These are phyloP conservation scores for Aspergillus arachidicola DNA, from an alignment of 2,329 filamentous ascomycete genomes.

Conservation along the genomic window DNA sequence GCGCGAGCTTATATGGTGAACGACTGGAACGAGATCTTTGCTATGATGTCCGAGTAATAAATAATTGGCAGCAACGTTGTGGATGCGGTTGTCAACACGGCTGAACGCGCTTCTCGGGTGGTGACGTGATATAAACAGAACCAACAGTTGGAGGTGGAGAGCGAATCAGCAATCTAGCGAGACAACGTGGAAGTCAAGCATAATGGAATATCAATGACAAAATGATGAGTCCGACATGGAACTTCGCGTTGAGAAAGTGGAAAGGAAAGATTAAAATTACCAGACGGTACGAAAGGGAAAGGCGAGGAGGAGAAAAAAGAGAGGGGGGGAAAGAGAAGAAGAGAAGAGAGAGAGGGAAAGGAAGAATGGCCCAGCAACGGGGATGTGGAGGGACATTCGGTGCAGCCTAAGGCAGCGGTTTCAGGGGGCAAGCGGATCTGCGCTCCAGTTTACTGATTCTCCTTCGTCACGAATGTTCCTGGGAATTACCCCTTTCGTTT, in stretches of 20 bases:
- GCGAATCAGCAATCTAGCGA: conserved; percentile 5
- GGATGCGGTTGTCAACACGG: neutral
- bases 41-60: neutral
- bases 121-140: conserved; percentile 26
- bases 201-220: conserved; percentile 10
- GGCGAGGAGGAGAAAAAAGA: neutral
- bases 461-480: conserved; percentile 4
- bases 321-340: neutral
- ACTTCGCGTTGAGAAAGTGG: conserved; percentile 3
- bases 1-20: conserved; percentile 2
- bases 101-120: conserved; percentile 10
- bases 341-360: conserved; percentile 7
- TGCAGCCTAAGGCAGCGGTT: conserved; percentile 13
- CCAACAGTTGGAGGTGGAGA: conserved; percentile 10
- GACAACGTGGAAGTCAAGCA: conserved; percentile 9
- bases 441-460: conserved; percentile 4
- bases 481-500: neutral
- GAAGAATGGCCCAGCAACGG: conserved; percentile 8
- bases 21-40: neutral
- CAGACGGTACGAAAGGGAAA: conserved; percentile 4
- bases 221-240: neutral
- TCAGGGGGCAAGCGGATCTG: conserved; percentile 6
- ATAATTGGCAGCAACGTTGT: neutral
- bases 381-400: neutral
- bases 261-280: conserved; percentile 5